Evolutionary conservation across 2,329 filamentous ascomycete genomes (phyloP).

Genomic region (Myotisia sp.): DNA sequence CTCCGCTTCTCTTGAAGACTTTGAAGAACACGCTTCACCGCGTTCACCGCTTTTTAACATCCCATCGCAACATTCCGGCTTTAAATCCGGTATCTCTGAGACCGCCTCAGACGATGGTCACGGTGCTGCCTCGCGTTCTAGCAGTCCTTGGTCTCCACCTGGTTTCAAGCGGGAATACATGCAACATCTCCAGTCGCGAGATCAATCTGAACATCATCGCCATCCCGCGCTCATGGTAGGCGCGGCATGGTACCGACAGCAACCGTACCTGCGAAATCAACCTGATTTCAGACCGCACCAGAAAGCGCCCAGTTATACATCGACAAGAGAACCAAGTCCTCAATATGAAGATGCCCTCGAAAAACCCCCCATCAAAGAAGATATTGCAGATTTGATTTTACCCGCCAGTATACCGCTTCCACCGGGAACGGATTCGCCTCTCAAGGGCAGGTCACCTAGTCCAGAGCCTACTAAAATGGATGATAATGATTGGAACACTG

Average conservation of each 20-base stretch:
- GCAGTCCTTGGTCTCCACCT: conserved; percentile 50
- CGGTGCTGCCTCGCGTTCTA: conserved; percentile 26
- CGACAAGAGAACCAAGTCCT: conserved; percentile 45
- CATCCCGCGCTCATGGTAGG: conserved; percentile 28
- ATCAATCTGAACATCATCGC: conserved; percentile 12
- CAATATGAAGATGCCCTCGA: conserved; percentile 45
- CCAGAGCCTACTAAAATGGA: conserved; percentile 32
- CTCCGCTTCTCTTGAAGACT: conserved; percentile 48
- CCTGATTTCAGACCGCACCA: conserved; percentile 28
- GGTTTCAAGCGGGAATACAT: conserved; percentile 37
- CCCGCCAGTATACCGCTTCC: conserved; percentile 46
- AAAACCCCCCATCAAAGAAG: conserved; percentile 20
- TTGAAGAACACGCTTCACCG: conserved; percentile 36
- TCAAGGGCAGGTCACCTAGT: conserved; percentile 43
- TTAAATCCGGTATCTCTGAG: conserved; percentile 42
- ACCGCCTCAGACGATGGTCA: conserved; percentile 29
- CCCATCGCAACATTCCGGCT: conserved; percentile 49
- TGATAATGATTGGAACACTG: no score
- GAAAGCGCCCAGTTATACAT: conserved; percentile 28
- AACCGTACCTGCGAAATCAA: conserved; percentile 33
- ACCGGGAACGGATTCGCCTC: conserved; percentile 39
- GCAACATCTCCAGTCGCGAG: conserved; percentile 26
- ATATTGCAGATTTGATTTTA: conserved; percentile 36
- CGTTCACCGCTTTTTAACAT: conserved; percentile 36
- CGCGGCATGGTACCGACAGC: conserved; percentile 42